Percentiles rank a stretch among this genome's conserved stretches.
Evolutionary conservation across 2,329 filamentous ascomycete species (phyloP).

Genomic region (Aspergillus sp.): DNA sequence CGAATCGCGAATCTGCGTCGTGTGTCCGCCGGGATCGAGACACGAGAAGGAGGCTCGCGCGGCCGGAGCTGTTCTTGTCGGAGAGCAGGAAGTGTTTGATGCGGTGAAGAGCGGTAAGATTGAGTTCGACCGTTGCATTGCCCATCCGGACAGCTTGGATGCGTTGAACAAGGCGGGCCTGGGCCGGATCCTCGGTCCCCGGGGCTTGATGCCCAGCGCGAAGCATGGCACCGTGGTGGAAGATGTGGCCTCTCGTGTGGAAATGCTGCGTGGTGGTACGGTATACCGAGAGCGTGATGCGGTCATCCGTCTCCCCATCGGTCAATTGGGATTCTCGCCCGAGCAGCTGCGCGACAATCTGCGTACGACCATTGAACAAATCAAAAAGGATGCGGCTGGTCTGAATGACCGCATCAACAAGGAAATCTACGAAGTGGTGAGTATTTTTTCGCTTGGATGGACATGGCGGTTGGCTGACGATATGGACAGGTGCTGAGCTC

Average conservation of each 20-base stretch:
- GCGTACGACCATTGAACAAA: slow-evolving; percentile 68
- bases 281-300: slow-evolving; percentile 85
- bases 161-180: slow-evolving; percentile 79
- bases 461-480: slow-evolving; percentile 29
- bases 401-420: slow-evolving; percentile 67
- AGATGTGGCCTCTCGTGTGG: slow-evolving; percentile 72
- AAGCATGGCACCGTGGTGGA: slow-evolving; percentile 88
- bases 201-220: slow-evolving; percentile 84
- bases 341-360: slow-evolving; percentile 84
- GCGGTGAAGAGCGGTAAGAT: slow-evolving; percentile 73
- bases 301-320: slow-evolving; percentile 84
- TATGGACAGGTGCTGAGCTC: slow-evolving; percentile 74
- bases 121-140: slow-evolving; percentile 85
- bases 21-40: slow-evolving; percentile 78
- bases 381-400: slow-evolving; percentile 74
- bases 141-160: slow-evolving; percentile 73
- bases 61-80: slow-evolving; percentile 78
- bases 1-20: slow-evolving; percentile 83
- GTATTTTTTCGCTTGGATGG: slow-evolving; percentile 22
- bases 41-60: slow-evolving; percentile 70
- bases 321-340: slow-evolving; percentile 84
- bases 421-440: slow-evolving; percentile 68
- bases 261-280: slow-evolving; percentile 77
- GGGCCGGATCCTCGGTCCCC: slow-evolving; percentile 80
- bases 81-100: slow-evolving; percentile 82